Evolutionary conservation across 768 basidiomycete genomes (phyloP), one percentile per base, ranked within the genome.

Genomic region (Polyporus arcularius): DNA sequence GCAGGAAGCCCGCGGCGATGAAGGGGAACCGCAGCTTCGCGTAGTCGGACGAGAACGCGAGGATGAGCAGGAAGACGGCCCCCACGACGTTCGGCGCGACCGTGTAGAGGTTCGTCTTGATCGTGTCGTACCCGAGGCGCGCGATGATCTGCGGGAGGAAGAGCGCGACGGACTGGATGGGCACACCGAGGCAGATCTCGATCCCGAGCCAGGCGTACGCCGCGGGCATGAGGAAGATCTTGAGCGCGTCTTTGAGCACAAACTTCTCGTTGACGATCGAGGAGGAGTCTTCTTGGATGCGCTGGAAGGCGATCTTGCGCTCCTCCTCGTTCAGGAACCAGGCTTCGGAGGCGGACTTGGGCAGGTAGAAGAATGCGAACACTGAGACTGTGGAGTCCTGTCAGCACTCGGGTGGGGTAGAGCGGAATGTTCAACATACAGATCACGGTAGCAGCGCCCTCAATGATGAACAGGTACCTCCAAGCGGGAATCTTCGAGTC

Each of bases 41-140:
- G 53, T 43, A 21, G 53, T 55, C 53, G 43, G 41, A 43, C 16
- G 53, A 55, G 43, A 55, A 55, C 9, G 53, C 53, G 30, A 55
- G 42, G 43, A 55, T n/a, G 42, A 55, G 26, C 26, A 55, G 53
- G 52, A 55, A 45, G 41, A 46, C 53, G 41, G 53, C 53, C 41
- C 57, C 61, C 53, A 63, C 61, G 26, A 85, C 69, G 65, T 88
- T 89, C 11, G 86, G 86, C 1, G 88, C 88, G 1, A 89, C 81
- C 4, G 86, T 87, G 47, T 89, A 77, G 4, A 89, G 75, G 65
- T 89, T 85, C 58, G 81, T 85, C 57, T 85, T 75, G 1, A 85
- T 72, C 6, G 81, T 71, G 4, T 78, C 68, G 67, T 83, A 81
- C 3, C 87, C 87, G 58, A 89, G 53, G 2, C 53, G 53, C 14